phyloP scores from a whole-genome alignment of 2,329 filamentous ascomycete species.

The Ceratocystis colombiana region DNA sequence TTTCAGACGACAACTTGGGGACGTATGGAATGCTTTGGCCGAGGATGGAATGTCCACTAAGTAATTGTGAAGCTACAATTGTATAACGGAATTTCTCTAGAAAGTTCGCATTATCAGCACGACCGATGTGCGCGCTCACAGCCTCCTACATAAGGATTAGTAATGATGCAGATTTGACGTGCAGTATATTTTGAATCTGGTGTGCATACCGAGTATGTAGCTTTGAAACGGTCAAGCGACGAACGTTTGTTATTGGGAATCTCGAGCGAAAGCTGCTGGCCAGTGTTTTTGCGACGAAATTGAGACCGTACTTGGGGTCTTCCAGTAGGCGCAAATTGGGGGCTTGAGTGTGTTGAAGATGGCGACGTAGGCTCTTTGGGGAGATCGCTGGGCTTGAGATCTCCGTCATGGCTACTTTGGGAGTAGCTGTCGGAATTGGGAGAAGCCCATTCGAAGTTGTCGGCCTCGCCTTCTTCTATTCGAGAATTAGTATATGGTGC shows the following conservation, averaged over 20 bases:
- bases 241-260: constrained; percentile 32
- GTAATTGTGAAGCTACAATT: constrained; percentile 80
- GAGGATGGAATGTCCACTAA: constrained; percentile 57
- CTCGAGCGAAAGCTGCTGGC: constrained; percentile 36
- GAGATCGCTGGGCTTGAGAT: constrained; percentile 28
- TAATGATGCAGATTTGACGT: background rate
- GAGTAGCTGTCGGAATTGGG: constrained; percentile 32
- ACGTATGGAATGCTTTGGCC: constrained; percentile 29
- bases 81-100: constrained; percentile 89
- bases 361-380: constrained; percentile 31
- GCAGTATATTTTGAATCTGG: background rate
- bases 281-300: constrained; percentile 42
- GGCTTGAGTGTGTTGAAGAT: constrained; percentile 41
- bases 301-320: constrained; percentile 45
- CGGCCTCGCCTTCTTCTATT: constrained; percentile 43
- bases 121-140: constrained; percentile 61
- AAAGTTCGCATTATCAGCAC: constrained; percentile 72
- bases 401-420: constrained; percentile 28
- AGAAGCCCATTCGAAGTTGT: constrained; percentile 40
- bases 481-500: constrained; percentile 24
- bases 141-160: constrained; percentile 42
- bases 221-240: constrained; percentile 39
- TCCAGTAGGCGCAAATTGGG: constrained; percentile 48
- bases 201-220: constrained; percentile 43
- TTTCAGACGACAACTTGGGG: constrained; percentile 13